phyloP scores from a whole-genome alignment of 2,329 filamentous ascomycete species.

The Colletotrichum orbiculare region DNA sequence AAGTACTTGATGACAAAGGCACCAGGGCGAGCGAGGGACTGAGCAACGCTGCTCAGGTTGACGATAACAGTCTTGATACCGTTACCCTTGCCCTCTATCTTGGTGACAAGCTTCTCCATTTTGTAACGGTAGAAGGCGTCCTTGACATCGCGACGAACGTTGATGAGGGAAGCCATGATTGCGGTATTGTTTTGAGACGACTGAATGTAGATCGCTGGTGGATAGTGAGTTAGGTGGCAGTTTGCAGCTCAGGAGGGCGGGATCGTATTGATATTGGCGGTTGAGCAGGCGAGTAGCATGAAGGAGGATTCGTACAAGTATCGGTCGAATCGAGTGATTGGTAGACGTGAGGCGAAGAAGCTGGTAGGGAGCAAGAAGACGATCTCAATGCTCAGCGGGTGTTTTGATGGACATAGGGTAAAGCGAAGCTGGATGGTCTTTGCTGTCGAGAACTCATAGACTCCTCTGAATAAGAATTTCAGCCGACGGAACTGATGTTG shows the following conservation, averaged over 20 bases:
- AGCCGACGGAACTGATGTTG: conserved; percentile 93
- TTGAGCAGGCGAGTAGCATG: conserved; percentile 30
- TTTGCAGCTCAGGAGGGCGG: conserved; percentile 20
- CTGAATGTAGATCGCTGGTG: conserved; percentile 16
- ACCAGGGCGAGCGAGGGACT: conserved; percentile 90
- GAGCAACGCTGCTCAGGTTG: conserved; percentile 93
- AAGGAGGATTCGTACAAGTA: conserved; percentile 21
- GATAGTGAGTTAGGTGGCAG: conserved; percentile 15
- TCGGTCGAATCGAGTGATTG: conserved; percentile 12
- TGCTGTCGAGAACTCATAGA: conserved; percentile 69
- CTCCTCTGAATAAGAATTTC: conserved; percentile 63
- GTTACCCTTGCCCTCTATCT: conserved; percentile 99
- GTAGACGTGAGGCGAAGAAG: conserved; percentile 6
- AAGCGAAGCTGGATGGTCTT: conserved; percentile 57
- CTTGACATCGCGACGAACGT: conserved; percentile 97
- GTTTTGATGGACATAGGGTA: conserved; percentile 67
- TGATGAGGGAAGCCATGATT: conserved; percentile 92
- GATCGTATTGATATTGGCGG: conserved; percentile 38
- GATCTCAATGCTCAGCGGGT: conserved; percentile 66
- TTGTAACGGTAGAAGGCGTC: conserved; percentile 99
- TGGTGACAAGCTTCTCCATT: conserved; percentile 98
- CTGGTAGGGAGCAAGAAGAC: conserved; percentile 47
- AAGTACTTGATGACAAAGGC: conserved; percentile 99
- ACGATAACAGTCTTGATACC: conserved; percentile 99
- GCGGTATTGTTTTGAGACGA: conserved; percentile 51